Evolutionary conservation across 1,284 basidiomycete species (phyloP).

Genomic region (Leccinum huronense): DNA sequence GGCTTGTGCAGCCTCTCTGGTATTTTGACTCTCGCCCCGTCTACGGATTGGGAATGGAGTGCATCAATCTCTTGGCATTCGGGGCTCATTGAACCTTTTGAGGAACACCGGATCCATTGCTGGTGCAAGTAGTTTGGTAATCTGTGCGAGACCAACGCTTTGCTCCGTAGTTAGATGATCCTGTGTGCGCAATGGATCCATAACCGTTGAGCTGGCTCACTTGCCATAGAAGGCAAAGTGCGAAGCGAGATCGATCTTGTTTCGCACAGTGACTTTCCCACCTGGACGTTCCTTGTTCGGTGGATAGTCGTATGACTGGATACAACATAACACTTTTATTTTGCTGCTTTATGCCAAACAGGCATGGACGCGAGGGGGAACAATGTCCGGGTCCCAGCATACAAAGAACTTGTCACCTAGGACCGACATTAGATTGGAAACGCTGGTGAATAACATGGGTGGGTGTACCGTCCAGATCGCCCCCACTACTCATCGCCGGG

Average conservation of each 20-base stretch:
- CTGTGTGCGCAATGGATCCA: neutral
- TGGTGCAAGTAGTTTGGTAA: constrained; percentile 49
- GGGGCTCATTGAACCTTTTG: constrained; percentile 55
- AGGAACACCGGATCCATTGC: constrained; percentile 55
- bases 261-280: constrained; percentile 43
- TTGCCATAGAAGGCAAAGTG: constrained; percentile 65
- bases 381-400: constrained; percentile 63
- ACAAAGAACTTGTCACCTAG: constrained; percentile 64
- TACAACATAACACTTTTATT: neutral
- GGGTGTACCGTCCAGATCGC: constrained; percentile 53
- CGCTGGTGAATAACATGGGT: neutral
- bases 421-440: neutral
- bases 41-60: constrained; percentile 63
- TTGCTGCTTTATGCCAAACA: neutral
- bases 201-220: constrained; percentile 34
- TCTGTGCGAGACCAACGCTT: constrained; percentile 53
- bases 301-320: constrained; percentile 63
- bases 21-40: constrained; percentile 52
- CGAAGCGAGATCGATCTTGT: constrained; percentile 55
- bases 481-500: constrained; percentile 67
- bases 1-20: constrained; percentile 34
- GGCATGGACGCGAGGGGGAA: constrained; percentile 47
- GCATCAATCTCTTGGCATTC: constrained; percentile 70
- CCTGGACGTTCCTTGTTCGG: constrained; percentile 52
- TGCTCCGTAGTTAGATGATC: constrained; percentile 1